A percentile compares a stretch with the other conserved stretches of the same genome.
Conservation (phyloP, 768 basidiomycete species). For the Brasilioporus rufonigricans region DNA sequence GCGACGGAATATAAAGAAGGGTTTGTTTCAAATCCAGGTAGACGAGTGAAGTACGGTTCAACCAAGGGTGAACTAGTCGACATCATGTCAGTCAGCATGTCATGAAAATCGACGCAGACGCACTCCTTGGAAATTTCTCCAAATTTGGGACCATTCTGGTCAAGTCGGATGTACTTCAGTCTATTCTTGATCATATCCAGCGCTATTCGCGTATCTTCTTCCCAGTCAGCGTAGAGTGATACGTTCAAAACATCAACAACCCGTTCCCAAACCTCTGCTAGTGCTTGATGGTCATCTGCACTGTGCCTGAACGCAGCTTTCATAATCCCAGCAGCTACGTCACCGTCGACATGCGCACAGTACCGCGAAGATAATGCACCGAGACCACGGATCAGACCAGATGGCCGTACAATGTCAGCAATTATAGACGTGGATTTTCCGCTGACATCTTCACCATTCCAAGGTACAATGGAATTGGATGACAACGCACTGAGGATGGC, state of each 20-base stretch:
- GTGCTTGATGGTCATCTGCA: constrained; percentile 43
- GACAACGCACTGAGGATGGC: constrained; percentile 43
- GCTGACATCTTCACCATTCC: constrained; percentile 59
- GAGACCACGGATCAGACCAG: constrained; percentile 57
- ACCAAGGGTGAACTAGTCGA: constrained; percentile 71
- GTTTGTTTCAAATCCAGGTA: constrained; percentile 56
- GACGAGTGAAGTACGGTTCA: constrained; percentile 89
- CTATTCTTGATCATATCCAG: constrained; percentile 74
- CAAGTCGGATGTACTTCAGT: constrained; percentile 77
- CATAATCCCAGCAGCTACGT: constrained; percentile 70
- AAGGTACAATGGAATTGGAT: constrained; percentile 42
- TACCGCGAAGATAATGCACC: constrained; percentile 64
- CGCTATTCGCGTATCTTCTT: constrained; percentile 75
- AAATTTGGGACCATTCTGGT: constrained; percentile 77
- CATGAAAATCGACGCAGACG: constrained; percentile 29
- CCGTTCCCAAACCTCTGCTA: constrained; percentile 70
- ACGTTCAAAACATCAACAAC: constrained; percentile 89
- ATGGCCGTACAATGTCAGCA: constrained; percentile 56
- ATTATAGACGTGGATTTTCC: constrained; percentile 64
- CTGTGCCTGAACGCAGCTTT: constrained; percentile 60
- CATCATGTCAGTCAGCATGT: constrained; percentile 5
- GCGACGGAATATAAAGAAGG: constrained; percentile 72
- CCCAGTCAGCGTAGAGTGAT: constrained; percentile 82
- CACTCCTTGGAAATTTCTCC: constrained; percentile 77
- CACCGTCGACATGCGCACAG: constrained; percentile 59